Evolutionary conservation across 352 stramenopile species (phyloP), one percentile per base, ranked within the genome.

Genomic region (Phytopythium litorale): DNA sequence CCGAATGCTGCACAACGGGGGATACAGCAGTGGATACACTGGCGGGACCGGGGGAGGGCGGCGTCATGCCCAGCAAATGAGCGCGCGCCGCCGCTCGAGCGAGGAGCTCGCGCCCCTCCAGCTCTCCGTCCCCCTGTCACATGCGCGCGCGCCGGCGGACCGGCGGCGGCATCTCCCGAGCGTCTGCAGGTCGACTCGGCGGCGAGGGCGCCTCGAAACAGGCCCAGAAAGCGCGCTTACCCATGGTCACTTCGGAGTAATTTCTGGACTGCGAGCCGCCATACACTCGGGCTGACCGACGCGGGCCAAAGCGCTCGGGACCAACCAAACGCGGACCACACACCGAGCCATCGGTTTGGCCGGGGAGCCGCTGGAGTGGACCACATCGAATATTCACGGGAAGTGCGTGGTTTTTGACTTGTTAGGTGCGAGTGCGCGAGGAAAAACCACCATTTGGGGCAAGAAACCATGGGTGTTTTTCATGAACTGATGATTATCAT

Each of bases 1-100:
- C 91, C 87, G 70, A 93, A 96, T 96, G 87, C 87, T 91, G 87
- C 84, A 92, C 87, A 64, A 95, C 67, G 70, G 67, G 67, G 87
- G 84, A 92, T 90, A 88, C 87, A 94, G 87, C 87, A 96, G 87
- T 89, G 87, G 90, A 85, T 68, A 52, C 25, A 79, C 62, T 72
- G 64, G 72, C 63, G 49, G 69, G 79, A 73, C 63, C 58, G 62
- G 69, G 52, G 43, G 56, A 60, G 66, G 46, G 61, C 65, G 50
- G 35, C 57, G 57, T 23, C 54, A n/a, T n/a, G n/a, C n/a, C n/a
- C n/a, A n/a, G n/a, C n/a, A n/a, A 74, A 58, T 73, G 65, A 38
- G 48, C 25, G 25, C 25, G 65, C 50, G 51, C 67, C 62, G n/a
- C 51, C 48, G 16, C 4, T 54, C 25, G 48, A 37, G 15, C 50